Percentiles rank a stretch among this genome's conserved stretches.
These are phyloP conservation scores for Pseudogymnoascus sp. DNA, from an alignment of 2,329 filamentous ascomycete genomes.

Conservation along the genomic window DNA sequence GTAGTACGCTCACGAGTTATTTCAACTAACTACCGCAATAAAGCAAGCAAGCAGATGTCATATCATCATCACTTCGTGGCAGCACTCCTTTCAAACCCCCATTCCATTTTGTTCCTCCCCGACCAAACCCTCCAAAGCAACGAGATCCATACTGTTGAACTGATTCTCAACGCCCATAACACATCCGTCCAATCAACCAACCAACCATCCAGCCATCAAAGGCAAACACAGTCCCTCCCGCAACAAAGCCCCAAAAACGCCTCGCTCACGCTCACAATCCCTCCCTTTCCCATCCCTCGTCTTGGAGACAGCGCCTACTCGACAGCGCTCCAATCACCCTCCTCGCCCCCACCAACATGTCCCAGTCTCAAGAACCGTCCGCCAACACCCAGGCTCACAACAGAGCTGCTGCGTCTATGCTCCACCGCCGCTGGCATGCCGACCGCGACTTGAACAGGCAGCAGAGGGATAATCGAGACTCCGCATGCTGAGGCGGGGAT, in stretches of 20 bases:
- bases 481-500: background rate
- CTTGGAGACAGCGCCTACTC: background rate
- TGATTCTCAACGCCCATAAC: background rate
- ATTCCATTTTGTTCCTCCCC: background rate
- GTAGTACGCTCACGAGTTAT: background rate
- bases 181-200: background rate
- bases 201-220: background rate
- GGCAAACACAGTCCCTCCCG: background rate
- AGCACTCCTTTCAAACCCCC: background rate
- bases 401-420: background rate
- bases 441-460: background rate
- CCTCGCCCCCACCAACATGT: background rate
- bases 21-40: background rate
- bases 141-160: background rate
- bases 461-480: background rate
- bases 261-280: background rate
- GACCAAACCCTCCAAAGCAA: background rate
- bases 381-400: background rate
- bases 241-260: background rate
- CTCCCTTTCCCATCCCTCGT: background rate
- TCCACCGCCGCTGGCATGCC: background rate
- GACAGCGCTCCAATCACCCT: background rate
- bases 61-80: background rate
- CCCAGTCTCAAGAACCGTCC: background rate
- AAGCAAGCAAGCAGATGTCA: background rate